Conservation (phyloP, 768 basidiomycete species). For the Terana coerulea region DNA sequence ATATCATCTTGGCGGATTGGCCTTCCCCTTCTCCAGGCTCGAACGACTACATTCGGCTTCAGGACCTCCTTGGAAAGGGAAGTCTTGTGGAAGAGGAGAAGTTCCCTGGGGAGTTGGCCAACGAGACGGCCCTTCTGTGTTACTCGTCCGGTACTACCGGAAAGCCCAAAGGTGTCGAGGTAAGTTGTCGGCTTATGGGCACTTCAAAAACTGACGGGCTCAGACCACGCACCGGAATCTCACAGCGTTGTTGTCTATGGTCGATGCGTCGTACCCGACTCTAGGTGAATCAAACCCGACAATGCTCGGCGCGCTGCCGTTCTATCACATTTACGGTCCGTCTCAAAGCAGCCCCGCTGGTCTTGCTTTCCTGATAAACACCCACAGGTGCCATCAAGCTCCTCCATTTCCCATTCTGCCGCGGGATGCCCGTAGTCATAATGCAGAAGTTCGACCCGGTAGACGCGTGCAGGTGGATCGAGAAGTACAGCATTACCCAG, state of each 20-base stretch:
- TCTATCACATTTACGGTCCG: conserved; percentile 46
- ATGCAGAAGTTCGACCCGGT: conserved; percentile 70
- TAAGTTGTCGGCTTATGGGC: conserved; percentile 14
- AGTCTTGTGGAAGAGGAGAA: conserved; percentile 47
- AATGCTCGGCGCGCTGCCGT: conserved; percentile 64
- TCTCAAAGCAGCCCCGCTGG: too few relatives aligned
- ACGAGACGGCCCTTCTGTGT: conserved; percentile 63
- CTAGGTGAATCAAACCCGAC: conserved; percentile 40
- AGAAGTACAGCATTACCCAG: conserved; percentile 57
- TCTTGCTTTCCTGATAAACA: neutral
- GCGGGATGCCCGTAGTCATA: conserved; percentile 50
- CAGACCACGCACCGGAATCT: conserved; percentile 68
- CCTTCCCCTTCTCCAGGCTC: conserved; percentile 17
- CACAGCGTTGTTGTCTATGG: conserved; percentile 51
- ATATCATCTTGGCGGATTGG: conserved; percentile 52
- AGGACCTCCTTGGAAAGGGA: conserved; percentile 50
- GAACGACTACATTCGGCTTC: conserved; percentile 35
- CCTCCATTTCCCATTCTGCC: conserved; percentile 51
- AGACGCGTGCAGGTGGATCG: conserved; percentile 60
- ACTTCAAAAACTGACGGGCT: neutral
- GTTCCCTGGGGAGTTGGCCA: conserved; percentile 46
- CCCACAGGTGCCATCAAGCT: conserved; percentile 54
- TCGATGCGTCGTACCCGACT: conserved; percentile 40
- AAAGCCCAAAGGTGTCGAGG: conserved; percentile 66
- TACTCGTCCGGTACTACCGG: conserved; percentile 73